Evolutionary conservation across 2,329 filamentous ascomycete genomes (phyloP).

Genomic region (Nigrograna mackinnonii): DNA sequence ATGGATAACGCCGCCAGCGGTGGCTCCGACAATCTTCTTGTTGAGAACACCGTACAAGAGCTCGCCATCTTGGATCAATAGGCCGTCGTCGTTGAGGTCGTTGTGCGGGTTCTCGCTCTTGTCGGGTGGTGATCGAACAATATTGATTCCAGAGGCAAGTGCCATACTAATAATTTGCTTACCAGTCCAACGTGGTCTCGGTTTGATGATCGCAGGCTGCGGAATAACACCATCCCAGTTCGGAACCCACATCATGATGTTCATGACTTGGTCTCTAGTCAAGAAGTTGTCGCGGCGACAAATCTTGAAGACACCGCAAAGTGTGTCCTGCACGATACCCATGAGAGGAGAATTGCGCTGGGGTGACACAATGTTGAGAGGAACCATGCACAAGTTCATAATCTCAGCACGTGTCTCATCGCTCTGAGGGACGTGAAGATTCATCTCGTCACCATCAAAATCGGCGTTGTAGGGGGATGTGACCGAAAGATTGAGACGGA

Average conservation of each 20-base stretch:
- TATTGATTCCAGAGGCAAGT: conserved; percentile 83
- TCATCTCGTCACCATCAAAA: conserved; percentile 99
- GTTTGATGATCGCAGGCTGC: conserved; percentile 90
- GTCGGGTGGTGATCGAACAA: conserved; percentile 60
- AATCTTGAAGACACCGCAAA: conserved; percentile 96
- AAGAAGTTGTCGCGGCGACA: conserved; percentile 91
- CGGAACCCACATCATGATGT: conserved; percentile 95
- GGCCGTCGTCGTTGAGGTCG: conserved; percentile 76
- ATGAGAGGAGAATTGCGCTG: conserved; percentile 96
- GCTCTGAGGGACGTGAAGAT: conserved; percentile 96
- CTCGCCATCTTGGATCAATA: conserved; percentile 84
- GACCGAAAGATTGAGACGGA: conserved; percentile 94
- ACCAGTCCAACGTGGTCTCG: conserved; percentile 90
- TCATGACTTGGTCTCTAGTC: conserved; percentile 90
- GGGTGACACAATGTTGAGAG: conserved; percentile 95
- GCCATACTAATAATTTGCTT: conserved; percentile 97
- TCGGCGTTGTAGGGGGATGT: conserved; percentile 99
- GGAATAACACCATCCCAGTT: conserved; percentile 97
- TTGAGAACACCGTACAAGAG: conserved; percentile 87
- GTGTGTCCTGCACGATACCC: conserved; percentile 98
- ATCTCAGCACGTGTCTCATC: conserved; percentile 97
- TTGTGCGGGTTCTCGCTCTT: conserved; percentile 62
- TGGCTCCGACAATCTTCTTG: conserved; percentile 93
- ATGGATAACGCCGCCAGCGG: conserved; percentile 88
- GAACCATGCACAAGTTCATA: conserved; percentile 94